Percentiles rank a stretch among this genome's conserved stretches.
Conservation (phyloP, 106 monocot genomes). For the Dioscorea dumetorum region DNA sequence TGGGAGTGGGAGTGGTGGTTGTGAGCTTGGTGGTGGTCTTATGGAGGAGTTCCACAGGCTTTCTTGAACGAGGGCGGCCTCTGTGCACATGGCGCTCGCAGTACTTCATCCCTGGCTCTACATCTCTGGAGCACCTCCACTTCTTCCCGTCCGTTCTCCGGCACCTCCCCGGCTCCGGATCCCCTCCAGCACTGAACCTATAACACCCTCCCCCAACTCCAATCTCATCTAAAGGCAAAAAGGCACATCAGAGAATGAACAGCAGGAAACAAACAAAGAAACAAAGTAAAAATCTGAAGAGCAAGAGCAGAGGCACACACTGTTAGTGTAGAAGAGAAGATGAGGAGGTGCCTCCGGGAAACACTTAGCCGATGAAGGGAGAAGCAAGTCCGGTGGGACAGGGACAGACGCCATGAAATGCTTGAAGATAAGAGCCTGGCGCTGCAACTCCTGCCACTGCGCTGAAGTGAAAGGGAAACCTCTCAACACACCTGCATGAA, state of each 20-base stretch:
- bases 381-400: constrained; percentile 25
- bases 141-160: constrained; percentile 77
- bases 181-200: constrained; percentile 4
- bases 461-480: constrained; percentile 12
- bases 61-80: constrained; percentile 78
- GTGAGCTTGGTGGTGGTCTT: constrained; percentile 1
- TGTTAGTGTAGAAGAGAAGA: background rate
- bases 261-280: background rate
- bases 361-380: background rate
- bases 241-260: background rate
- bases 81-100: constrained; percentile 64
- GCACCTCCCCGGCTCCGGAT: constrained; percentile 61
- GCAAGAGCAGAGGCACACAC: background rate
- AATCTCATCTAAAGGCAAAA: background rate
- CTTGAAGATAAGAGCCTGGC: constrained; percentile 38
- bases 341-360: background rate
- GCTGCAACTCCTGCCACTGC: constrained; percentile 43
- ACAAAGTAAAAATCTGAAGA: background rate
- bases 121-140: constrained; percentile 67
- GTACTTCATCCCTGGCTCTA: constrained; percentile 55
- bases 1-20: background rate
- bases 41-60: constrained; percentile 57
- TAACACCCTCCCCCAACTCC: constrained; percentile 5
- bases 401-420: constrained; percentile 24
- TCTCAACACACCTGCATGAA: background rate